These are phyloP conservation scores for Fraxinus anomala DNA, from an alignment of 257 asterid genomes.

Conservation along the genomic window DNA sequence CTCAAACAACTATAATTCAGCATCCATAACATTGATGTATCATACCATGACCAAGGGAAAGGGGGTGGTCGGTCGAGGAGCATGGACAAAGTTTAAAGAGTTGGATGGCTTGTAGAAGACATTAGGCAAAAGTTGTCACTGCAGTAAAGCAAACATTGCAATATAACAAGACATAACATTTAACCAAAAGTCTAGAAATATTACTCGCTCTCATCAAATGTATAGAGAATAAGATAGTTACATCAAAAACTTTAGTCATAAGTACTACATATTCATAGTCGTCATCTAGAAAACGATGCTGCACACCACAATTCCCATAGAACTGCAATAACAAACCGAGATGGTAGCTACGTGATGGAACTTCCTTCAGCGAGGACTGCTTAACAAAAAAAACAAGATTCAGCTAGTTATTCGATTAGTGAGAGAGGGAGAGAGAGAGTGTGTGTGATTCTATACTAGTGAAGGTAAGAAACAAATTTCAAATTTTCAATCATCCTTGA, in stretches of 20 bases:
- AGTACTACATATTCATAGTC: neutral
- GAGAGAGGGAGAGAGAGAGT: neutral
- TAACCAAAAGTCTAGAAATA: conserved; percentile 16
- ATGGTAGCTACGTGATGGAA: neutral
- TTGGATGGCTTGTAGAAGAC: neutral
- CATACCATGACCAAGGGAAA: too few species aligned
- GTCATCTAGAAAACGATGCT: neutral
- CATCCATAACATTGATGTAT: too few species aligned
- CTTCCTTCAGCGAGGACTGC: conserved; percentile 56
- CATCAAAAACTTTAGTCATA: neutral
- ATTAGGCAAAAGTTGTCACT: neutral
- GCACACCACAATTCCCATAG: neutral
- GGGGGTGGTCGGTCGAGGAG: neutral
- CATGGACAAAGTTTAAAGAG: too few species aligned
- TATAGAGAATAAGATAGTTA: neutral
- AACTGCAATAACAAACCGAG: conserved; percentile 1
- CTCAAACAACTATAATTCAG: neutral
- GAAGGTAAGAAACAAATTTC: conserved; percentile 14
- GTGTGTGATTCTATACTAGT: neutral
- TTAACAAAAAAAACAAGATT: conserved; percentile 17
- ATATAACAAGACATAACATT: neutral
- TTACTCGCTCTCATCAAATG: conserved; percentile 1
- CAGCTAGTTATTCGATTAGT: neutral
- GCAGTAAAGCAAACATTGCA: neutral
- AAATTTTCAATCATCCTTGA: neutral